Conservation (phyloP, 2,329 filamentous ascomycete species). For the Bipolaris bicolor region DNA sequence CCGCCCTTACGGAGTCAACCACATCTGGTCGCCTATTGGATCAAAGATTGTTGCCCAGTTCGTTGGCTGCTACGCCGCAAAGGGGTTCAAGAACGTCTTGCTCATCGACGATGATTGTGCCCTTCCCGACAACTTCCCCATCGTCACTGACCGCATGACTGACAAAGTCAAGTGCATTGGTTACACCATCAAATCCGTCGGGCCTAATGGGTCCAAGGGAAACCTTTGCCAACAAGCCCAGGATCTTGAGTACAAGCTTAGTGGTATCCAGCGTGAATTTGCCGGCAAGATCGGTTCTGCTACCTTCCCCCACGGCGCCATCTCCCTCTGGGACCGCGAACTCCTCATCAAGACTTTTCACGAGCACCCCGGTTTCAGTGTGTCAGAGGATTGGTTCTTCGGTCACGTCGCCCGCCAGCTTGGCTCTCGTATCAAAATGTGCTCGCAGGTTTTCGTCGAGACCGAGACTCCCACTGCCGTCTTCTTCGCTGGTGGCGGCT, state of each 20-base stretch:
- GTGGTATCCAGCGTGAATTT: constrained; percentile 54
- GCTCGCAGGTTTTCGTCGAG: constrained; percentile 58
- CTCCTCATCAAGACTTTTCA: constrained; percentile 55
- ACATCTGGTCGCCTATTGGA: constrained; percentile 23
- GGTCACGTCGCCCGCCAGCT: constrained; percentile 55
- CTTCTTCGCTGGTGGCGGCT: constrained; percentile 50
- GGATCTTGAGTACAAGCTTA: constrained; percentile 61
- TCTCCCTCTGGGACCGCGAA: constrained; percentile 57
- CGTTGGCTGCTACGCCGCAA: constrained; percentile 21
- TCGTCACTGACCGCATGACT: constrained; percentile 22
- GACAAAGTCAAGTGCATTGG: constrained; percentile 48
- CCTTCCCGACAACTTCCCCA: constrained; percentile 21
- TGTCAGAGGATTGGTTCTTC: constrained; percentile 62
- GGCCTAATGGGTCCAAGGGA: constrained; percentile 44
- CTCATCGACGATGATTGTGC: constrained; percentile 26
- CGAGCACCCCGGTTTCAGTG: constrained; percentile 57
- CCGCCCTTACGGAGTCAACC: constrained; percentile 20
- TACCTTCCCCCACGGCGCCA: constrained; percentile 60
- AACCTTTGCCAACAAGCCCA: constrained; percentile 51
- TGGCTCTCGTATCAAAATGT: constrained; percentile 57
- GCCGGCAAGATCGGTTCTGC: constrained; percentile 55
- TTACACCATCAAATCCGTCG: constrained; percentile 58
- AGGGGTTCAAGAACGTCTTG: constrained; percentile 23
- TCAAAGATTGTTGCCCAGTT: constrained; percentile 26
- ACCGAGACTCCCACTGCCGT: constrained; percentile 56